phyloP scores from a whole-genome alignment of 306 rosid species.

The Begonia fuchsioides region DNA sequence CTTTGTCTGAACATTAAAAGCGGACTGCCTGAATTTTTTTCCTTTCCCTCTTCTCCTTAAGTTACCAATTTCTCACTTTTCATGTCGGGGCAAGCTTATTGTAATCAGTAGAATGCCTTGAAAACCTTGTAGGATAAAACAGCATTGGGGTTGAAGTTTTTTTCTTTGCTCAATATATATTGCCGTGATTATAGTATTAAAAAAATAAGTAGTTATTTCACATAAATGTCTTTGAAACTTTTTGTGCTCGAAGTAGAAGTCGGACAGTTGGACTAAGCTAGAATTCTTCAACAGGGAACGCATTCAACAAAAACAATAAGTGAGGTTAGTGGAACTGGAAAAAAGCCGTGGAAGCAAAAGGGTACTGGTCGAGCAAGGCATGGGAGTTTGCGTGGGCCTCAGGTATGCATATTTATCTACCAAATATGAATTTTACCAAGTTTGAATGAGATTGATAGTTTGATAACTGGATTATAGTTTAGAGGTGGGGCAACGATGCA shows the following conservation, averaged over 20 bases:
- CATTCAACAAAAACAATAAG: conserved; percentile 93
- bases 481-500: conserved; percentile 82
- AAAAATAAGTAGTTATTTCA: no score
- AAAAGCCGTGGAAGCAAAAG: conserved; percentile 74
- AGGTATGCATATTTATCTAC: conserved; percentile 33
- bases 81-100: no score
- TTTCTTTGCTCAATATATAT: no score
- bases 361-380: conserved; percentile 79
- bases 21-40: no score
- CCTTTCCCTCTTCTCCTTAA: no score
- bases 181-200: no score
- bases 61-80: no score
- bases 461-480: conserved; percentile 36
- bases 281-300: conserved; percentile 60
- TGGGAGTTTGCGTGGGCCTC: conserved; percentile 72
- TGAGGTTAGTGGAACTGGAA: conserved; percentile 94
- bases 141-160: no score
- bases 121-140: no score
- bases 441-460: background rate
- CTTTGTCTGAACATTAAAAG: no score
- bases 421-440: no score
- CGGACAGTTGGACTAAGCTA: background rate
- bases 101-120: no score
- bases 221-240: background rate
- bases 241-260: background rate